Evolutionary conservation across 495 filamentous ascomycete genomes (phyloP).

Genomic region (Penicillium daleae): DNA sequence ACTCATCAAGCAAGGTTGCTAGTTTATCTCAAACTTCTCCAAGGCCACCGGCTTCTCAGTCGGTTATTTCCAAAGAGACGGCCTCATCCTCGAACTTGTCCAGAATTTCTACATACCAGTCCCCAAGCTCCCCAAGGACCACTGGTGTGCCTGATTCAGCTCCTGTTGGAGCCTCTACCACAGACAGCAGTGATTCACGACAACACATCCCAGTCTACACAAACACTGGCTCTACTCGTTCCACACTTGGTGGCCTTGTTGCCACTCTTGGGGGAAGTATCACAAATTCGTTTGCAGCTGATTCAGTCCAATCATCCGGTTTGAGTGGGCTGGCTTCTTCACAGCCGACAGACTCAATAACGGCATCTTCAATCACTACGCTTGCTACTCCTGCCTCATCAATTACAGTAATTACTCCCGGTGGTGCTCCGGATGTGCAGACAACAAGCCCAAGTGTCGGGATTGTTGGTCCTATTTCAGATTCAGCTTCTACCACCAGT

Average conservation of each 20-base stretch:
- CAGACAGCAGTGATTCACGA: neutral
- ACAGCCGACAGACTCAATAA: neutral
- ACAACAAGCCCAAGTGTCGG: constrained; percentile 1
- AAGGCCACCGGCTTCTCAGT: neutral
- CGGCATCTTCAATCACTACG: neutral
- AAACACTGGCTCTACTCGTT: constrained; percentile 1
- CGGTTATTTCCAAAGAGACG: neutral
- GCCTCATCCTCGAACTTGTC: neutral
- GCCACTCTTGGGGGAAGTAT: constrained; percentile 2
- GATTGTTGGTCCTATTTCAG: neutral
- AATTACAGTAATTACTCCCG: neutral
- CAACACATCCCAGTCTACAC: neutral
- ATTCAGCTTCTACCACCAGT: neutral
- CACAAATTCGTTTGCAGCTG: neutral
- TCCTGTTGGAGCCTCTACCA: neutral
- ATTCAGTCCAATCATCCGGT: neutral
- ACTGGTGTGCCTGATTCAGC: neutral
- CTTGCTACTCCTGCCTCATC: neutral
- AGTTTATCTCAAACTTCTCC: neutral
- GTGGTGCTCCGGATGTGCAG: neutral
- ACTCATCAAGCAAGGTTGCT: neutral
- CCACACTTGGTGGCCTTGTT: constrained; percentile 2
- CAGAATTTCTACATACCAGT: neutral
- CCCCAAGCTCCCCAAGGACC: neutral
- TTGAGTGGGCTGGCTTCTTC: neutral